These are phyloP conservation scores for Boletus edulis DNA, from an alignment of 768 basidiomycete species.

Conservation along the genomic window DNA sequence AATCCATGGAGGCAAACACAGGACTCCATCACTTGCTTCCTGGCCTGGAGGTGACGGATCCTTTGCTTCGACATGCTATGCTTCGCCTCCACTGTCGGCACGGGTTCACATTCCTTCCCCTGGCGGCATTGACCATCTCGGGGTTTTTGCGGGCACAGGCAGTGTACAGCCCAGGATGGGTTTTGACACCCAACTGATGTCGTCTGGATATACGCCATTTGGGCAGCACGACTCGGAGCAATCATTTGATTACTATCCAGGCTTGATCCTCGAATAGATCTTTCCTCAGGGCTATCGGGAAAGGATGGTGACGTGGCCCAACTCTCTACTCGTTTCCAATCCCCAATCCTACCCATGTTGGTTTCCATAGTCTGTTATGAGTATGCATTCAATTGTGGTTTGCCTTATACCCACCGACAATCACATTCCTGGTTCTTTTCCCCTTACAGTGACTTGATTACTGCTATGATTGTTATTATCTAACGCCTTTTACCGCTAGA, in stretches of 20 bases:
- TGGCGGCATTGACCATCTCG: slow-evolving; percentile 32
- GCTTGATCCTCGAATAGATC: slow-evolving; percentile 24
- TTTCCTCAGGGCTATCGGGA: background rate
- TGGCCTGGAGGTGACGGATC: slow-evolving; percentile 24
- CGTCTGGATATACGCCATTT: slow-evolving; percentile 31
- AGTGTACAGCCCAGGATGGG: slow-evolving; percentile 26
- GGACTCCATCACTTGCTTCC: slow-evolving; percentile 20
- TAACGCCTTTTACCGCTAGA: slow-evolving; percentile 2
- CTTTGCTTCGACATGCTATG: slow-evolving; percentile 20
- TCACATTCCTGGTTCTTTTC: background rate
- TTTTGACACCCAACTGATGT: slow-evolving; percentile 23
- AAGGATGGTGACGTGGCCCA: background rate
- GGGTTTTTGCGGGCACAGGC: slow-evolving; percentile 62
- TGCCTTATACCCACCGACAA: slow-evolving; percentile 13
- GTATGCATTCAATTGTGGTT: slow-evolving; percentile 14
- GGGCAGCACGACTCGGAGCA: slow-evolving; percentile 25
- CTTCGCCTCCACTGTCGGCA: slow-evolving; percentile 37
- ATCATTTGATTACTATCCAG: slow-evolving; percentile 30
- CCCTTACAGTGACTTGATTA: background rate
- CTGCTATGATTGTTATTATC: background rate
- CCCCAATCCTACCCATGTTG: background rate
- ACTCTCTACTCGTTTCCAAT: background rate
- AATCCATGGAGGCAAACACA: slow-evolving; percentile 16
- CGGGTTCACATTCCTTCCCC: slow-evolving; percentile 36
- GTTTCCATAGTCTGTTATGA: slow-evolving; percentile 5